Base-by-base conservation (phyloP, 176 grass and related monocot genomes). In the Aegilops speltoides region DNA sequence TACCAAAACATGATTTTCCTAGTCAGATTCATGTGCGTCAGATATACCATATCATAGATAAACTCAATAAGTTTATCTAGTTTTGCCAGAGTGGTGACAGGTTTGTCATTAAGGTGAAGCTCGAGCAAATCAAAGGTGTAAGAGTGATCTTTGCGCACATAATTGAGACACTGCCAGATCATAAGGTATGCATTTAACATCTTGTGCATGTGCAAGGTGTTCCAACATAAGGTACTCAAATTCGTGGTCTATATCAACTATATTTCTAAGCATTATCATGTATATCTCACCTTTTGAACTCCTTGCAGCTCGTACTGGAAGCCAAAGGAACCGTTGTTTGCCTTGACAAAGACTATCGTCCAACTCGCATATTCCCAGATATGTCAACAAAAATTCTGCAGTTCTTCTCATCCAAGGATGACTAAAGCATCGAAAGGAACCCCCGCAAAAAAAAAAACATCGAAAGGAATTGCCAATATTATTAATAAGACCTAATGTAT, bases 81-180 rank as follows among this genome's bases (percentile, higher is more conserved):
- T 40, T 79, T 85, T 83, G 5, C 15, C 83, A 91, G 89, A 89
- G 79, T 65, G 23, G 74, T 77, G 92, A 87, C 28, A 91, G 46
- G 46, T 56, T 77, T 32, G 73, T 77, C 33, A 73, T 89, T 75
- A 91, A 79, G 73, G 93, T 91, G 32, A 89, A 88, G 82, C 72
- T 71, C 62, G 2, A 4, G 0, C 43, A 86, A 13, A 83, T 88
- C 43, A 79, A 82, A 54, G 82, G 84, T 80, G 89, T 79, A 65
- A 57, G 78, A 67, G 19, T 92, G 22, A 32, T 86, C 22, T 7
- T 87, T 10, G 77, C 89, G 64, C 81, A 94, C 64, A 88, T 70
- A 72, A 94, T 92, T 82, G 65, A 88, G 70, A 91, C 72, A 79
- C 72, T 91, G 32, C 79, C 80, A 24, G 83, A 95, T 88, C 33